A percentile compares a stretch with the other conserved stretches of the same genome.
Evolutionary conservation across 177 flowering plant genomes (phyloP).

Genomic region (Tripterygium wilfordii): DNA sequence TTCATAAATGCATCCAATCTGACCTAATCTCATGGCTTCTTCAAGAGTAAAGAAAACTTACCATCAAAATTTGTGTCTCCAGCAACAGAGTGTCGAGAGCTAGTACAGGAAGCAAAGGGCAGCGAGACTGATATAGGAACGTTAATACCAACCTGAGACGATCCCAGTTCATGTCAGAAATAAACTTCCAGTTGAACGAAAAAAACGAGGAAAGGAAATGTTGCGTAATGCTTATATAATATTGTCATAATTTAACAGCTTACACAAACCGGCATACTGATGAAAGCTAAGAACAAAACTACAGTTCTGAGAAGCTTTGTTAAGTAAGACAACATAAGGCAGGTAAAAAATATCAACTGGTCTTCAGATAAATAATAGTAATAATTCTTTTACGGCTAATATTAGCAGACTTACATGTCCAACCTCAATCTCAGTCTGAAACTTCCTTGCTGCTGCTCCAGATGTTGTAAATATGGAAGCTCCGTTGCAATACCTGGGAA

Average conservation of each 20-base stretch:
- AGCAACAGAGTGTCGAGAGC: constrained; percentile 58
- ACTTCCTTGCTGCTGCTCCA: constrained; percentile 53
- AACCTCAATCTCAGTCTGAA: constrained; percentile 55
- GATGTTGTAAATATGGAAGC: constrained; percentile 66
- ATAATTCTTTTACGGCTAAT: not conserved
- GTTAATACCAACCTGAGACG: constrained; percentile 59
- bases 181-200: no score
- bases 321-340: no score
- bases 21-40: not conserved
- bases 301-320: no score
- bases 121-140: constrained; percentile 65
- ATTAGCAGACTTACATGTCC: constrained; percentile 45
- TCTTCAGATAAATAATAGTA: no score
- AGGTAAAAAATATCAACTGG: no score
- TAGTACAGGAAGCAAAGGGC: constrained; percentile 62
- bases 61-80: constrained; percentile 67
- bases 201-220: no score
- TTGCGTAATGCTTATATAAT: no score
- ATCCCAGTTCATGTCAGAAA: not conserved
- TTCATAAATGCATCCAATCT: not conserved
- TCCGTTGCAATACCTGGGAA: constrained; percentile 45
- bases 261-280: no score
- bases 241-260: no score
- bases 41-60: constrained; percentile 6
- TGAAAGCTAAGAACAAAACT: no score